A percentile compares a stretch with the other conserved stretches of the same genome.
Conservation (phyloP, 257 asterid genomes). For the Jaltomata sinuosa region DNA sequence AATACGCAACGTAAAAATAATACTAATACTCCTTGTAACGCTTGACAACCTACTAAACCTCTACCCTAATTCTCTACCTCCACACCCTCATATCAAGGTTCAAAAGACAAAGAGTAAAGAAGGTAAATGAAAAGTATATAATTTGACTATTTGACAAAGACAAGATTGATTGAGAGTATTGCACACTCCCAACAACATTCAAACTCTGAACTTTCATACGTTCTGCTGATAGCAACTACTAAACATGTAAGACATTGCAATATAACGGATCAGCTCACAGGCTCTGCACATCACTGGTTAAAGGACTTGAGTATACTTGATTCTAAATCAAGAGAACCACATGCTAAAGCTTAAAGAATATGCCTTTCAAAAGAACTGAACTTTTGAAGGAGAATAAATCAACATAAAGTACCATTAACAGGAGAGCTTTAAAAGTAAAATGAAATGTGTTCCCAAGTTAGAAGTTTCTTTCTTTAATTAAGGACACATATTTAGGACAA, state of each 20-base stretch:
- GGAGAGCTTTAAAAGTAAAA: not conserved
- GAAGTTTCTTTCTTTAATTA: not conserved
- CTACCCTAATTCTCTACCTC: too few species aligned
- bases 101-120: not conserved
- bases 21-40: too few species aligned
- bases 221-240: not conserved
- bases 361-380: not conserved
- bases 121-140: not conserved
- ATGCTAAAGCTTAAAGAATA: not conserved
- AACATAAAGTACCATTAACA: not conserved
- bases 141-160: not conserved
- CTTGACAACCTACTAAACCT: too few species aligned
- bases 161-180: not conserved
- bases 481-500: not conserved
- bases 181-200: not conserved
- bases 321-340: not conserved
- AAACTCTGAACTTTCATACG: not conserved
- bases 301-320: not conserved
- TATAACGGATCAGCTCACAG: not conserved
- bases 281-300: not conserved
- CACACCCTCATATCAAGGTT: too few species aligned
- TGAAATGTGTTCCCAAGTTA: not conserved
- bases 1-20: too few species aligned
- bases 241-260: not conserved
- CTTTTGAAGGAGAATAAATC: not conserved